Evolutionary conservation across 139 green algal genomes (phyloP), one percentile per base, ranked within the genome.

Genomic region (Ostreobium quekettii): DNA sequence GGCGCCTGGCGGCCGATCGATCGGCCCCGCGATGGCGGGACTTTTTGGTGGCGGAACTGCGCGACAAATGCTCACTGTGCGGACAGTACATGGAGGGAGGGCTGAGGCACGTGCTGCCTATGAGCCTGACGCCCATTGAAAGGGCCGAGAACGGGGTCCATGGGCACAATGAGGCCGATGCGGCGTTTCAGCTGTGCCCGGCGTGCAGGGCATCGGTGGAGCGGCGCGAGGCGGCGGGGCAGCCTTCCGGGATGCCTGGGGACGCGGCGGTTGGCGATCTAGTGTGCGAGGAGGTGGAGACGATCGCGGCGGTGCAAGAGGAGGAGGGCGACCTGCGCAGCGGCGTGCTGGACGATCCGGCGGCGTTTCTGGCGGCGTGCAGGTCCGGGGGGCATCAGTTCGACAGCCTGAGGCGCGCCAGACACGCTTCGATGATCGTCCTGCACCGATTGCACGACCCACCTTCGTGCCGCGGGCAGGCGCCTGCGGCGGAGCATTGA

Each of bases 401-500:
- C 71, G 95, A 99, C 87, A 93, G 82, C 29, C 72, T 96, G 72
- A 89, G 93, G 29, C 87, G 93, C 48, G 93, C 95, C 65, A 97
- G 97, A 85, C 93, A 99, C 87, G 93, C 80, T 47, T 90, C 79
- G 77, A 97, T 98, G 89, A 99, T 99, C 91, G 89, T 97, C 63
- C 81, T 99, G 33, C 98, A 99, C 86, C 93, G 98, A 82, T 74
- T 98, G 71, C 93, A 99, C 91, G 98, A 99, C 84, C 93, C 95
- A n/a, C n/a, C n/a, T n/a, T n/a, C n/a, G n/a, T n/a, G n/a, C n/a
- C n/a, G n/a, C n/a, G n/a, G n/a, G n/a, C n/a, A n/a, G n/a, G n/a
- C n/a, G n/a, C n/a, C n/a, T n/a, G n/a, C n/a, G n/a, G n/a, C n/a
- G n/a, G n/a, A n/a, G n/a, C n/a, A n/a, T n/a, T n/a, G n/a, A n/a